These are phyloP conservation scores for Solanum stenotomum DNA, from an alignment of 257 asterid genomes.

Conservation along the genomic window DNA sequence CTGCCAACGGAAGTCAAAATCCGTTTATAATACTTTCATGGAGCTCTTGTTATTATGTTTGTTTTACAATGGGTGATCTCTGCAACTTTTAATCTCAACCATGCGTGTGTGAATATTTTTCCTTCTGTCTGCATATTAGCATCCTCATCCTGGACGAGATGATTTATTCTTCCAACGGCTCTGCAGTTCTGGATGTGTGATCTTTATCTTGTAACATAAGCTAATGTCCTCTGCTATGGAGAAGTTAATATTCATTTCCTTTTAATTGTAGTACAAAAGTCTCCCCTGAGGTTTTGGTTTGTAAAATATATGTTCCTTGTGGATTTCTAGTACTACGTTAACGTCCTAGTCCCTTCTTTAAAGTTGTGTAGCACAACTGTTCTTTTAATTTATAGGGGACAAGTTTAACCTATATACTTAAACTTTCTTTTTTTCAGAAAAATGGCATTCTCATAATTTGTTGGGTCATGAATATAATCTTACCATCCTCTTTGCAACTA, in stretches of 20 bases:
- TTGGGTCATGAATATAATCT: not conserved
- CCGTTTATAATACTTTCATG: not conserved
- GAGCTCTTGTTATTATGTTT: not conserved
- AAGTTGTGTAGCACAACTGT: not conserved
- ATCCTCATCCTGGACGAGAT: not conserved
- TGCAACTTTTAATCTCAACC: not conserved
- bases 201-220: not conserved
- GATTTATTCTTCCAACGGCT: not conserved
- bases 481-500: not conserved
- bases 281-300: not conserved
- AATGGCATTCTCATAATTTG: not conserved
- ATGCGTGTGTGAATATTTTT: not conserved
- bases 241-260: not conserved
- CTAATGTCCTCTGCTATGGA: not conserved
- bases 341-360: not conserved
- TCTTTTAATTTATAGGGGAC: not conserved
- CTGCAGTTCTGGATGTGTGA: too few relatives aligned
- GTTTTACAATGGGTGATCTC: not conserved
- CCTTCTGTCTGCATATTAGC: not conserved
- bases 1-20: not conserved
- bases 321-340: not conserved
- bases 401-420: not conserved
- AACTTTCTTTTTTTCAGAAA: not conserved
- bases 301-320: not conserved
- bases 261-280: not conserved